Conservation (phyloP, 2,329 filamentous ascomycete species). For the Aureobasidium sp. region DNA sequence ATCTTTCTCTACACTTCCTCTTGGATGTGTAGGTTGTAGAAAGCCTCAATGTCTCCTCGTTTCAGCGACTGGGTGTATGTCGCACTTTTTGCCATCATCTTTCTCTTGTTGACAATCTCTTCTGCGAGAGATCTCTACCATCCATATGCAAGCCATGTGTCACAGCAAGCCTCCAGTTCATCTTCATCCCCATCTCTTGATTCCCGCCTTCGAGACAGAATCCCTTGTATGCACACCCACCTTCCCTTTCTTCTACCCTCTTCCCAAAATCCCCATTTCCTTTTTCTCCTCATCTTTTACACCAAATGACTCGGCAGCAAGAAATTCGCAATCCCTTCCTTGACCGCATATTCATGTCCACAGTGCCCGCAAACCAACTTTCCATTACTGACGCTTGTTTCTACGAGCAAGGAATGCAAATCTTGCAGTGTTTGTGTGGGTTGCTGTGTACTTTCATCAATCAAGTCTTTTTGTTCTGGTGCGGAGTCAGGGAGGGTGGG, state of each 20-base stretch:
- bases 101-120: too few species aligned
- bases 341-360: constrained; percentile 87
- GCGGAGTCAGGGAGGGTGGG: constrained; percentile 54
- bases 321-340: constrained; percentile 96
- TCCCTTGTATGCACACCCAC: neutral
- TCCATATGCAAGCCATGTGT: too few species aligned
- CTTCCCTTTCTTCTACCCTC: neutral
- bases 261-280: too few species aligned
- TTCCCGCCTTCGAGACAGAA: too few species aligned
- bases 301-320: constrained; percentile 88
- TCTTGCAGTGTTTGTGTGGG: constrained; percentile 64
- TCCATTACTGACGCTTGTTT: constrained; percentile 84
- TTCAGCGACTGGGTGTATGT: too few species aligned
- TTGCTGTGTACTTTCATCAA: constrained; percentile 49
- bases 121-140: too few species aligned
- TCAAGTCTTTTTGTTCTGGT: constrained; percentile 23
- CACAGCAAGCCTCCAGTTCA: too few species aligned
- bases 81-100: too few species aligned
- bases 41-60: too few species aligned
- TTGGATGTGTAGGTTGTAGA: neutral
- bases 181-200: too few species aligned
- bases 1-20: neutral
- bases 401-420: constrained; percentile 72
- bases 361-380: constrained; percentile 87
- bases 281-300: constrained; percentile 22